These are phyloP conservation scores for Metschnikowia borealis DNA, from an alignment of 805 yeast genomes.

Conservation along the genomic window DNA sequence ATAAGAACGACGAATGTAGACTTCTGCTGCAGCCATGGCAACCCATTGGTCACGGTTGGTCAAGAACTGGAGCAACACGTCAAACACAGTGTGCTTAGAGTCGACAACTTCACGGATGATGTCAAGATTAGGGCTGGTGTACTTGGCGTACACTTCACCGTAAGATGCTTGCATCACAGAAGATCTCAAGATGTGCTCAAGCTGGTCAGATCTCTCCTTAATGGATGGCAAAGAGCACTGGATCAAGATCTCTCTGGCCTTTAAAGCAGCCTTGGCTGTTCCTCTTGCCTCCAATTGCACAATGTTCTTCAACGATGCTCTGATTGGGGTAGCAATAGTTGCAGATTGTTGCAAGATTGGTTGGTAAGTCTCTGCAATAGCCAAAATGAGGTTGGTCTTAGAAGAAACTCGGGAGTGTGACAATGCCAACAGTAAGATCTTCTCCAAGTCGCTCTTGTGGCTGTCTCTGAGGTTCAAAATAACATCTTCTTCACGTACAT, in stretches of 20 bases:
- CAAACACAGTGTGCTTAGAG: conserved; percentile 93
- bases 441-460: conserved; percentile 67
- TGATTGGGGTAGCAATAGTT: conserved; percentile 57
- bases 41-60: conserved; percentile 80
- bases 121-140: conserved; percentile 76
- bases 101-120: conserved; percentile 89
- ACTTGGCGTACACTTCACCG: conserved; percentile 75
- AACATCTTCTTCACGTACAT: conserved; percentile 82
- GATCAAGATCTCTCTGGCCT: conserved; percentile 93
- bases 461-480: conserved; percentile 84
- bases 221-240: conserved; percentile 96
- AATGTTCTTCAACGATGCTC: conserved; percentile 67
- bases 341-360: conserved; percentile 72
- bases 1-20: conserved; percentile 93
- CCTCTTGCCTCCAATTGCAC: conserved; percentile 88
- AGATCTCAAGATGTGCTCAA: conserved; percentile 90
- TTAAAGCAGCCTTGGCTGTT: conserved; percentile 88
- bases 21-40: conserved; percentile 94
- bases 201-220: conserved; percentile 93
- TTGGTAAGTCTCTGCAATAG: conserved; percentile 78
- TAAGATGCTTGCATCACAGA: conserved; percentile 86
- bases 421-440: conserved; percentile 68
- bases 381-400: conserved; percentile 83
- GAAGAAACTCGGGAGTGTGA: conserved; percentile 94
- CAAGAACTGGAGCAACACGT: conserved; percentile 89